A percentile compares a stretch with the other conserved stretches of the same genome.
phyloP scores from a whole-genome alignment of 768 basidiomycete genomes.

The Nidularia sp. region DNA sequence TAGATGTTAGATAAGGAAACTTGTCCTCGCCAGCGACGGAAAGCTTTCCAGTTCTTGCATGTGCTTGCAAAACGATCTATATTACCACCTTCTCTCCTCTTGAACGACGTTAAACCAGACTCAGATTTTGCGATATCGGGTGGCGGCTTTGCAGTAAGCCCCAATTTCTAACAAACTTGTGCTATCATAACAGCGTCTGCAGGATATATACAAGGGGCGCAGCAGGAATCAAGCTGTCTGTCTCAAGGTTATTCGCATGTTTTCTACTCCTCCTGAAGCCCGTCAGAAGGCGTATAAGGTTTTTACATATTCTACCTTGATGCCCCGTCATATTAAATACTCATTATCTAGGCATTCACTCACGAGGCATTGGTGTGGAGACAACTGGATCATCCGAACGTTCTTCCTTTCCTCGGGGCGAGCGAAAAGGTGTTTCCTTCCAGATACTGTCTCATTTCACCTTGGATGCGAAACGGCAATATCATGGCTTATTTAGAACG shows the following conservation, averaged over 20 bases:
- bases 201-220: conserved; percentile 14
- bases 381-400: conserved; percentile 18
- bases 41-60: too few species aligned
- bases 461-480: conserved; percentile 17
- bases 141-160: conserved; percentile 24
- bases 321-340: neutral
- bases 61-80: neutral
- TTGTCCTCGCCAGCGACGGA: too few species aligned
- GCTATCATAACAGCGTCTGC: neutral
- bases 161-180: neutral
- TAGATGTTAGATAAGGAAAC: too few species aligned
- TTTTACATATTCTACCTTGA: neutral
- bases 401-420: conserved; percentile 19
- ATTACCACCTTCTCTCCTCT: conserved; percentile 16
- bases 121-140: conserved; percentile 8
- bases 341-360: conserved; percentile 11
- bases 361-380: conserved; percentile 17
- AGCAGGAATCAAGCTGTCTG: conserved; percentile 9
- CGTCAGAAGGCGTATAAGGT: conserved; percentile 10
- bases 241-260: conserved; percentile 17
- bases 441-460: conserved; percentile 14
- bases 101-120: conserved; percentile 8
- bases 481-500: conserved; percentile 14
- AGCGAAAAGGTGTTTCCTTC: conserved; percentile 7
- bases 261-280: conserved; percentile 2